Percentiles rank a stretch among this genome's conserved stretches.
phyloP scores from a whole-genome alignment of 441 rosid genomes.

The Pelargonium cotyledonis region DNA sequence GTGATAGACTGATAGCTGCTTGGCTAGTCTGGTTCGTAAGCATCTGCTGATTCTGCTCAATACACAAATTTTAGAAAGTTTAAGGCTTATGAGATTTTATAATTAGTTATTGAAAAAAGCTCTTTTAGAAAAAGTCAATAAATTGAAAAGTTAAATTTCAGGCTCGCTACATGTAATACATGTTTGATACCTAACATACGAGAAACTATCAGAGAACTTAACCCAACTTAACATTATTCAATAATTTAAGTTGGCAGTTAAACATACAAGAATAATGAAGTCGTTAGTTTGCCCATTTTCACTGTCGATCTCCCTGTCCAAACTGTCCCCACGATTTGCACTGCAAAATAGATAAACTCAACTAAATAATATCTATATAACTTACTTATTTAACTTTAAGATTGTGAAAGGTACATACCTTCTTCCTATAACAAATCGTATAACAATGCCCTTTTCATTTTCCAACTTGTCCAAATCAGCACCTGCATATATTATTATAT shows the following conservation, averaged over 20 bases:
- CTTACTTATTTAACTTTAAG: background rate
- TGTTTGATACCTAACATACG: background rate
- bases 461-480: constrained; percentile 46
- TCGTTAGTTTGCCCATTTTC: constrained; percentile 74
- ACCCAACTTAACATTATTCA: constrained; percentile 8
- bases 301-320: constrained; percentile 64
- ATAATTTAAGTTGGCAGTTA: constrained; percentile 14
- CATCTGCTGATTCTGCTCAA: background rate
- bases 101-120: background rate
- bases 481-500: constrained; percentile 31
- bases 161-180: background rate
- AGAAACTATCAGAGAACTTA: constrained; percentile 1
- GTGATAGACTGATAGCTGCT: too few relatives aligned
- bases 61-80: background rate
- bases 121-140: background rate
- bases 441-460: constrained; percentile 63
- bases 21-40: background rate
- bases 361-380: constrained; percentile 8
- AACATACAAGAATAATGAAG: constrained; percentile 74
- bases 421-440: constrained; percentile 77
- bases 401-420: constrained; percentile 38
- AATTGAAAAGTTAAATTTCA: constrained; percentile 5
- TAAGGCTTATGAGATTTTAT: background rate
- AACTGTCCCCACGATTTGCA: constrained; percentile 67
- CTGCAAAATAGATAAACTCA: constrained; percentile 34